Conservation (phyloP, 106 monocot species). For the Dactylorhiza incarnata region DNA sequence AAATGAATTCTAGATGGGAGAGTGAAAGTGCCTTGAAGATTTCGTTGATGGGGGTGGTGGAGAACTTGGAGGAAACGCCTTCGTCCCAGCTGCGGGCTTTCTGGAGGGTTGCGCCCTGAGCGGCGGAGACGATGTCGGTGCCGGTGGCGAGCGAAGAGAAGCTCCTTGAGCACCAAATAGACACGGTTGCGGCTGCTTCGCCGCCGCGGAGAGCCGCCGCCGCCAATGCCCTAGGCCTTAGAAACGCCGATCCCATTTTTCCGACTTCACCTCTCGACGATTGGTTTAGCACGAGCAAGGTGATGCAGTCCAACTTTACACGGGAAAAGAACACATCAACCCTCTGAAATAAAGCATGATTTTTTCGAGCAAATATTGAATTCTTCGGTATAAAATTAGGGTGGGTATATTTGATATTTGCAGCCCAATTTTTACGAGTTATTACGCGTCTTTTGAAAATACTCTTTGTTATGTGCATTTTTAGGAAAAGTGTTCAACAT, state of each 20-base stretch:
- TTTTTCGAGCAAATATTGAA: too few relatives aligned
- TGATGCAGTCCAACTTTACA: too few relatives aligned
- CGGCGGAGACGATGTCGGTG: slow-evolving; percentile 54
- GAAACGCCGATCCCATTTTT: slow-evolving; percentile 39
- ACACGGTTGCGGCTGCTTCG: slow-evolving; percentile 10
- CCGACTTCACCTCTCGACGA: background rate
- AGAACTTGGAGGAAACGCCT: slow-evolving; percentile 84
- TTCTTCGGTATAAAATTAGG: too few relatives aligned
- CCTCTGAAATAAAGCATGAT: too few relatives aligned
- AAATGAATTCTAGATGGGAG: background rate
- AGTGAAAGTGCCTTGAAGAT: slow-evolving; percentile 57
- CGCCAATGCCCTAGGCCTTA: slow-evolving; percentile 12
- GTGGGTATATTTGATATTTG: too few relatives aligned
- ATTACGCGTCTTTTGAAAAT: too few relatives aligned
- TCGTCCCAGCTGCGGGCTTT: slow-evolving; percentile 95
- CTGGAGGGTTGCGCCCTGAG: slow-evolving; percentile 67
- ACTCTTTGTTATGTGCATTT: too few relatives aligned
- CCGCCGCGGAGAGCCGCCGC: background rate
- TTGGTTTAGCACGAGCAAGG: background rate
- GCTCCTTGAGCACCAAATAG: slow-evolving; percentile 5
- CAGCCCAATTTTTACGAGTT: too few relatives aligned
- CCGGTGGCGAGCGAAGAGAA: slow-evolving; percentile 53
- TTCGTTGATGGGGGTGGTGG: slow-evolving; percentile 79
- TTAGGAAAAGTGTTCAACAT: too few relatives aligned
- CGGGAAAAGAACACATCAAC: too few relatives aligned